Evolutionary conservation across 2,329 filamentous ascomycete species (phyloP).

Genomic region (Claviceps pazoutovae): DNA sequence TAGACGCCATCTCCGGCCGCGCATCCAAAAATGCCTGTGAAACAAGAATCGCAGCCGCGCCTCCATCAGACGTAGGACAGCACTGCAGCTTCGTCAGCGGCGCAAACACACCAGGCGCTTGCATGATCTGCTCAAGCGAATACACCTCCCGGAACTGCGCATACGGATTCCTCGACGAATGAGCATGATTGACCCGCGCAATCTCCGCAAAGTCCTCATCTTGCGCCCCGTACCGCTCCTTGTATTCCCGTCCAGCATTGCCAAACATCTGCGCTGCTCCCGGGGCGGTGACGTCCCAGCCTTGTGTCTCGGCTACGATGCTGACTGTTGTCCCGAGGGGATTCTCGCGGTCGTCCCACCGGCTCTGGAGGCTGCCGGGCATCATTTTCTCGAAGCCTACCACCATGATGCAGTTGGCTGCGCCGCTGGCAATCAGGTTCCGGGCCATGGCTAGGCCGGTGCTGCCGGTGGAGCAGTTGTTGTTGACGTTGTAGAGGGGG

Average conservation of each 20-base stretch:
- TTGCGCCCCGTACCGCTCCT: conserved; percentile 84
- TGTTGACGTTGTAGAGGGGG: conserved; percentile 96
- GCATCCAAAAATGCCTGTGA: conserved; percentile 80
- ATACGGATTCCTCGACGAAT: conserved; percentile 88
- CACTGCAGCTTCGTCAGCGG: conserved; percentile 97
- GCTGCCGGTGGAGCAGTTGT: conserved; percentile 94
- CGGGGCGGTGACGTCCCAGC: conserved; percentile 69
- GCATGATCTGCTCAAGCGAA: conserved; percentile 66
- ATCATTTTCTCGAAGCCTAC: conserved; percentile 99
- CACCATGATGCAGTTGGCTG: conserved; percentile 77
- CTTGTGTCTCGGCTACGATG: conserved; percentile 76
- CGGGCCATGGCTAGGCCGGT: conserved; percentile 78
- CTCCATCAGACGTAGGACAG: conserved; percentile 90
- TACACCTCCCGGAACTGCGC: conserved; percentile 95
- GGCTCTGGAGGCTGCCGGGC: conserved; percentile 68
- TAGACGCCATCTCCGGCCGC: conserved; percentile 54
- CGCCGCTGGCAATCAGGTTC: conserved; percentile 65
- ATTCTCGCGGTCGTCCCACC: conserved; percentile 75
- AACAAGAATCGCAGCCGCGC: conserved; percentile 76
- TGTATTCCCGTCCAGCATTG: conserved; percentile 87
- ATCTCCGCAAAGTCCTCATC: conserved; percentile 88
- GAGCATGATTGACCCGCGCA: conserved; percentile 79
- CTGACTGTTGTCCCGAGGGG: conserved; percentile 57
- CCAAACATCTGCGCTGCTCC: conserved; percentile 89
- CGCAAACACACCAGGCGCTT: conserved; percentile 63